These are phyloP conservation scores for Cinnamomum micranthum DNA, from an alignment of 164 flowering plant species.

Conservation along the genomic window DNA sequence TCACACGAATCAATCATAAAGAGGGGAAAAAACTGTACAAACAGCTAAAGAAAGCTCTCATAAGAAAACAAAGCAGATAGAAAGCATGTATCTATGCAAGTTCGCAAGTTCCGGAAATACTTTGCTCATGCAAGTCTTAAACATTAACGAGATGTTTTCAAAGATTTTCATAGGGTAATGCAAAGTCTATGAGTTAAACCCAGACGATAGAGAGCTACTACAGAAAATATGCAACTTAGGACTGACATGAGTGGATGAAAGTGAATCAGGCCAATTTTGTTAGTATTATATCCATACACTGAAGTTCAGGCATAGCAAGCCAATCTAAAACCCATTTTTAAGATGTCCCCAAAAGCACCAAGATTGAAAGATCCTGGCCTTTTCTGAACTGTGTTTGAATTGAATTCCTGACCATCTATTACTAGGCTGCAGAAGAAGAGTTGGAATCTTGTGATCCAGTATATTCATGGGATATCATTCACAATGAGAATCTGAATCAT, in stretches of 20 bases:
- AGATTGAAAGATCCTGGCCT: no score
- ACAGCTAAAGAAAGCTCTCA: neutral
- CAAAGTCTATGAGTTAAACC: neutral
- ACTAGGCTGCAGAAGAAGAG: neutral
- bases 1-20: neutral
- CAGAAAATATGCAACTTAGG: neutral
- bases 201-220: neutral
- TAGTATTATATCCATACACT: no score
- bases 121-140: neutral
- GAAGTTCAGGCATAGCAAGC: no score
- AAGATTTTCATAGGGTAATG: neutral
- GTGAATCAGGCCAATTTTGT: no score
- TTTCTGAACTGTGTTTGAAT: no score
- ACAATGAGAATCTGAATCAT: neutral
- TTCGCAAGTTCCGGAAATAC: neutral
- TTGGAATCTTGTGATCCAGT: neutral
- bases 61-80: neutral
- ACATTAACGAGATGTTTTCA: neutral
- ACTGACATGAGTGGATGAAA: no score
- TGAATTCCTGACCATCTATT: no score
- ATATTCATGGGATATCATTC: neutral
- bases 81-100: neutral
- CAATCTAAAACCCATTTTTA: no score
- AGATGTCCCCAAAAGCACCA: no score
- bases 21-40: neutral